A percentile compares a stretch with the other conserved stretches of the same genome.
phyloP scores from a whole-genome alignment of 805 yeast genomes.

The Myxozyma melibiosi region DNA sequence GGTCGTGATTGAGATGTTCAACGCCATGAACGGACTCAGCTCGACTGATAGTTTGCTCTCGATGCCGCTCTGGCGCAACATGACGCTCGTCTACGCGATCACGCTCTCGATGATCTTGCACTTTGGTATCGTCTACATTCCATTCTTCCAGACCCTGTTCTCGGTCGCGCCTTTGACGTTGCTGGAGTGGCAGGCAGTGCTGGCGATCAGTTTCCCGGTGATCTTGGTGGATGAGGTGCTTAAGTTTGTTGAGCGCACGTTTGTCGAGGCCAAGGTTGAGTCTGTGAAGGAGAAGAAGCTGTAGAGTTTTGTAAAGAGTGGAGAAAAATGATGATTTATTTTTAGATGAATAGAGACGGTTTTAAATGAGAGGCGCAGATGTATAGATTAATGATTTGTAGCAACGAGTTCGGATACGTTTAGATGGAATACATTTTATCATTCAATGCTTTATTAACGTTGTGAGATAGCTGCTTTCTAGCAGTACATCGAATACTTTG shows the following conservation, averaged over 20 bases:
- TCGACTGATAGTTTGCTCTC: conserved; percentile 46
- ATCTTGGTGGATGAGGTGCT: conserved; percentile 46
- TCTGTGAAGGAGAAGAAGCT: conserved; percentile 12
- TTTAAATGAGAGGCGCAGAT: background rate
- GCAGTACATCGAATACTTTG: background rate
- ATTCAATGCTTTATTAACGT: background rate
- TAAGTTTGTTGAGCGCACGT: conserved; percentile 43
- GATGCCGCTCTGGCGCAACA: conserved; percentile 47
- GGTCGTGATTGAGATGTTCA: conserved; percentile 49
- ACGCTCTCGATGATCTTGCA: conserved; percentile 44
- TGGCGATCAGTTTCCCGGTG: conserved; percentile 45
- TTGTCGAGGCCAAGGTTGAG: conserved; percentile 15
- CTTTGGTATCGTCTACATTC: conserved; percentile 42
- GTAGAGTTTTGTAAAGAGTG: background rate
- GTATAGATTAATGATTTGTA: background rate
- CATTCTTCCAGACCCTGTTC: conserved; percentile 42
- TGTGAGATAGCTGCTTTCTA: background rate
- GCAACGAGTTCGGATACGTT: background rate
- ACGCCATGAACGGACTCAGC: conserved; percentile 47
- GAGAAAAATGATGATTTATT: background rate
- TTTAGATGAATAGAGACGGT: background rate
- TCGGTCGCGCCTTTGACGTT: conserved; percentile 42
- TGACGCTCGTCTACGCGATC: conserved; percentile 46
- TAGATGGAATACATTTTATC: background rate
- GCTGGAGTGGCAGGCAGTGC: conserved; percentile 45